Percentiles rank a stretch among this genome's conserved stretches.
Conservation (phyloP, 2,329 filamentous ascomycete genomes). For the Diplodia corticola region DNA sequence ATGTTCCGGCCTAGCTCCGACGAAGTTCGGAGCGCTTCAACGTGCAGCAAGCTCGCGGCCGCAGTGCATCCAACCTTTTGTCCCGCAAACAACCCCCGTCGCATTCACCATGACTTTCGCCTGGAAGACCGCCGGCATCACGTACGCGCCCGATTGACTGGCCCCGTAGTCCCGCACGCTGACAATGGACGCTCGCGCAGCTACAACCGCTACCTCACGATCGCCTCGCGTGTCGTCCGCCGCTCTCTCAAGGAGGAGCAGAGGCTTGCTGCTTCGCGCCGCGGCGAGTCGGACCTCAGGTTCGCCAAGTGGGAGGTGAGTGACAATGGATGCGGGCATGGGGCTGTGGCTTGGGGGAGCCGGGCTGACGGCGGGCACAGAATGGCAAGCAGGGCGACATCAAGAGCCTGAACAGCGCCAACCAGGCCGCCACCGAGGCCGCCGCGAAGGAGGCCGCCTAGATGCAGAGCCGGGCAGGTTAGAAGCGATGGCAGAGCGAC, state of each 20-base stretch:
- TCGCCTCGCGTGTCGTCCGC: slow-evolving; percentile 92
- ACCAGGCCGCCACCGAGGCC: slow-evolving; percentile 47
- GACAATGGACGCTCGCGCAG: slow-evolving; percentile 53
- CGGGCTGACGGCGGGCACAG: slow-evolving; percentile 52
- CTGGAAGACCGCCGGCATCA: slow-evolving; percentile 97
- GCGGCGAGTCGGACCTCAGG: slow-evolving; percentile 84
- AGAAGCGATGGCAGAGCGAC: slow-evolving; percentile 10
- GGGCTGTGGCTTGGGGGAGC: slow-evolving; percentile 26
- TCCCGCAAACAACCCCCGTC: slow-evolving; percentile 17
- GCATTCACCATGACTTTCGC: slow-evolving; percentile 74
- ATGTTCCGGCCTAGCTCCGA: slow-evolving; percentile 20
- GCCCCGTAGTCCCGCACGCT: slow-evolving; percentile 11
- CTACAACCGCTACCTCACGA: slow-evolving; percentile 99
- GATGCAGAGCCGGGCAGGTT: background rate
- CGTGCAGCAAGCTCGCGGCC: slow-evolving; percentile 21
- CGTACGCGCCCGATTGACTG: slow-evolving; percentile 55
- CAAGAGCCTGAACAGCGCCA: slow-evolving; percentile 66
- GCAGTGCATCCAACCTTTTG: slow-evolving; percentile 10
- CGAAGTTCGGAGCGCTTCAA: slow-evolving; percentile 21
- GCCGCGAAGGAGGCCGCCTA: slow-evolving; percentile 50
- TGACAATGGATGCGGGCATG: slow-evolving; percentile 33
- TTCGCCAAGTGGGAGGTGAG: slow-evolving; percentile 96
- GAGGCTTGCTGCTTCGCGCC: slow-evolving; percentile 81
- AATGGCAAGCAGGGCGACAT: slow-evolving; percentile 93
- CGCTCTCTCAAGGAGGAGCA: slow-evolving; percentile 95